A percentile compares a stretch with the other conserved stretches of the same genome.
Conservation (phyloP, 2,329 filamentous ascomycete species). For the Acarospora socialis region DNA sequence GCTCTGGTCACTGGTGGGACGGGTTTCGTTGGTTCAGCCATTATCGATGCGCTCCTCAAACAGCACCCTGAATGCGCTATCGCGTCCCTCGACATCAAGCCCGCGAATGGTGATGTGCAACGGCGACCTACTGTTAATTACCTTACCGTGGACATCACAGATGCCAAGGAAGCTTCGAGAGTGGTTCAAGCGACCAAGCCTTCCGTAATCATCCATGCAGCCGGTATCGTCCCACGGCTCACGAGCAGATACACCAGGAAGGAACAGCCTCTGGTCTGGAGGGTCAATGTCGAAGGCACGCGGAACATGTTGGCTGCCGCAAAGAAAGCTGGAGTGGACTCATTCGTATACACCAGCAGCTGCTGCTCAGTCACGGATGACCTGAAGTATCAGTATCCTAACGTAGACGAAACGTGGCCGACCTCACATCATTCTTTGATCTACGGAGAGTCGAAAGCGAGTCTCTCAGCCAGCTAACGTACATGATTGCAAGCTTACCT, state of each 20-base stretch:
- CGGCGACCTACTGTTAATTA: slow-evolving; percentile 5
- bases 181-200: slow-evolving; percentile 5
- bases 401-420: slow-evolving; percentile 13
- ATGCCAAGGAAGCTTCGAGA: slow-evolving; percentile 1
- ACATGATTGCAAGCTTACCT: neutral
- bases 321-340: slow-evolving; percentile 8
- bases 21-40: slow-evolving; percentile 12
- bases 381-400: slow-evolving; percentile 11
- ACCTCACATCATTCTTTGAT: slow-evolving; percentile 25
- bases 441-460: slow-evolving; percentile 31
- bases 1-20: slow-evolving; percentile 12
- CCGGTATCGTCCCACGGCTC: slow-evolving; percentile 12
- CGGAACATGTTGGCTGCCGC: slow-evolving; percentile 13
- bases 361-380: slow-evolving; percentile 13
- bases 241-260: slow-evolving; percentile 9
- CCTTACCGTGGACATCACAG: slow-evolving; percentile 9
- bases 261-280: slow-evolving; percentile 5
- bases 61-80: slow-evolving; percentile 11
- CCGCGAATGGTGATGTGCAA: neutral
- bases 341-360: slow-evolving; percentile 14
- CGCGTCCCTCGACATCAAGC: slow-evolving; percentile 8
- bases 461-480: neutral
- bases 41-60: slow-evolving; percentile 8
- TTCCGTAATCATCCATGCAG: slow-evolving; percentile 11
- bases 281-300: slow-evolving; percentile 14